Conservation (phyloP, 257 asterid species). For the Scutellaria galericulata region DNA sequence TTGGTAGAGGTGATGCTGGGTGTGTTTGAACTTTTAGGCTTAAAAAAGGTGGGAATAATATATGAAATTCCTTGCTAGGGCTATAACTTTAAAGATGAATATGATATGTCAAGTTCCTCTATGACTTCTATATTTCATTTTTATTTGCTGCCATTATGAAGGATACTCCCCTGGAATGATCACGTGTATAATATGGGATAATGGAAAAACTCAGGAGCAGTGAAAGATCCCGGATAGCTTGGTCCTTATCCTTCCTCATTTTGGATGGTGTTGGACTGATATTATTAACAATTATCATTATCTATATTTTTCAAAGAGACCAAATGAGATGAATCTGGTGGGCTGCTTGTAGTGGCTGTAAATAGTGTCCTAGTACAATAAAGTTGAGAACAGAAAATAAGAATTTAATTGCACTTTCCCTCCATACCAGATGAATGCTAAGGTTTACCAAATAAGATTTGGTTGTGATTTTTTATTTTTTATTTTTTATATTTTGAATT, state of each 20-base stretch:
- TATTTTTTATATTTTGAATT: slow-evolving; percentile 6
- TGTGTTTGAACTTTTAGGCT: neutral
- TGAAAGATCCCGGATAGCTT: too few species aligned
- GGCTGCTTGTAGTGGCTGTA: too few species aligned
- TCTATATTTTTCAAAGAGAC: too few species aligned
- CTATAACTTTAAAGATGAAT: neutral
- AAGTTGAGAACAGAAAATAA: too few species aligned
- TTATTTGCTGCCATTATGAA: neutral
- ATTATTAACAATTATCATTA: too few species aligned
- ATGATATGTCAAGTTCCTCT: neutral
- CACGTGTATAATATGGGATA: too few species aligned
- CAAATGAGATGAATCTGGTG: too few species aligned
- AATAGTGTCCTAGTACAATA: too few species aligned
- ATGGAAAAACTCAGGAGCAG: too few species aligned
- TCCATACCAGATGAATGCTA: slow-evolving; percentile 3
- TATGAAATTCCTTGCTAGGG: neutral
- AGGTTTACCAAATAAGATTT: slow-evolving; percentile 13
- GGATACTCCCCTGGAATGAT: neutral
- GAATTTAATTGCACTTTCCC: slow-evolving; percentile 17
- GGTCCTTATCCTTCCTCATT: too few species aligned
- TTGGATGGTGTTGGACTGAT: too few species aligned
- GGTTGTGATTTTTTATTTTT: slow-evolving; percentile 21
- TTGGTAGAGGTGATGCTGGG: neutral
- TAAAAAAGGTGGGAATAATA: neutral
- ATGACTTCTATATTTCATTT: neutral